These are phyloP conservation scores for Conticribra guillardii DNA, from an alignment of 108 stramenopile species.

Conservation along the genomic window DNA sequence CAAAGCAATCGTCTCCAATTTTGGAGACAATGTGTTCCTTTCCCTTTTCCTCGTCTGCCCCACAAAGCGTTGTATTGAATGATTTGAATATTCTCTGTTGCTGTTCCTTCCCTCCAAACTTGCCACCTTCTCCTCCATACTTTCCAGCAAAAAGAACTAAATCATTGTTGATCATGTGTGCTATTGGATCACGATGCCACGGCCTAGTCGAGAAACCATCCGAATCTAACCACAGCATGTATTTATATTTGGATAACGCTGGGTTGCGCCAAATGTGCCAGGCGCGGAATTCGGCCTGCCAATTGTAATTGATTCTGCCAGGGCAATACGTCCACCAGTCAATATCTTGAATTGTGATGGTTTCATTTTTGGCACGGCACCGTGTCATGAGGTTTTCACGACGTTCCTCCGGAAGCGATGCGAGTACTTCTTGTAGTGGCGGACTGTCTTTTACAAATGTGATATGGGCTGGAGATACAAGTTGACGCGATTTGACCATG, in stretches of 20 bases:
- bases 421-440: constrained; percentile 36
- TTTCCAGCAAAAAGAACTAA: constrained; percentile 43
- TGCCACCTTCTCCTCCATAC: constrained; percentile 43
- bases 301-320: constrained; percentile 13
- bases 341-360: constrained; percentile 7
- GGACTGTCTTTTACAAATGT: constrained; percentile 45
- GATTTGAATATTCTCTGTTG: constrained; percentile 23
- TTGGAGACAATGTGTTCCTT: background rate
- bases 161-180: constrained; percentile 47
- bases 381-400: background rate
- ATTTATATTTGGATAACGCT: constrained; percentile 41
- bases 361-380: constrained; percentile 12
- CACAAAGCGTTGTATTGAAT: constrained; percentile 39
- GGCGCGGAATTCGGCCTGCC: constrained; percentile 57
- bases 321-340: constrained; percentile 13
- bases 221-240: constrained; percentile 57
- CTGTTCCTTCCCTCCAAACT: constrained; percentile 2
- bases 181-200: constrained; percentile 53
- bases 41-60: background rate
- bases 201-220: constrained; percentile 46
- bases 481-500: constrained; percentile 11
- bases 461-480: constrained; percentile 41
- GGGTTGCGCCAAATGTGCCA: constrained; percentile 50
- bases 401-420: constrained; percentile 1
- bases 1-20: background rate